These are phyloP conservation scores for Vaccinium vitisidaea DNA, from an alignment of 148 eudicot species.

Conservation along the genomic window DNA sequence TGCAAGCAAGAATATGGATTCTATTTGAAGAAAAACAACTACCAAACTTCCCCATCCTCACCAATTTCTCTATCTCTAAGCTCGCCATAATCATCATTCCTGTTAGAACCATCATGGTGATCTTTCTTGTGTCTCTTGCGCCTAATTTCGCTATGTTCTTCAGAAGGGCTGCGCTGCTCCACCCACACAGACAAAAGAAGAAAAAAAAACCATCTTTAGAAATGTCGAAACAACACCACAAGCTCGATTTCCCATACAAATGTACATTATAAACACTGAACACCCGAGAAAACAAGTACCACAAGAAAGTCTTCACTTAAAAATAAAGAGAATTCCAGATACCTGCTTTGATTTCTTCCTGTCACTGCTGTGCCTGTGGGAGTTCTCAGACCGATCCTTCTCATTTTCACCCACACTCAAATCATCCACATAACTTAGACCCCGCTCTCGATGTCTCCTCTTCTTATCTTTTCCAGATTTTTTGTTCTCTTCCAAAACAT, in stretches of 20 bases:
- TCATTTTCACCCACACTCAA: conserved; percentile 53
- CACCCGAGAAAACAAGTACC: background rate
- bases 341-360: conserved; percentile 72
- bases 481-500: conserved; percentile 40
- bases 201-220: background rate
- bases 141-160: conserved; percentile 58
- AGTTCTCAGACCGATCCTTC: conserved; percentile 58
- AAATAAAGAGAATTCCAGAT: conserved; percentile 16
- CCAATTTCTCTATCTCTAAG: conserved; percentile 62
- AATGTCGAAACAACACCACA: background rate
- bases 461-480: conserved; percentile 67
- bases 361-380: conserved; percentile 62
- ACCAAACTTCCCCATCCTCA: conserved; percentile 47
- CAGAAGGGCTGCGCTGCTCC: conserved; percentile 45
- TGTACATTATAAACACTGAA: background rate
- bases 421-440: conserved; percentile 47
- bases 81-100: conserved; percentile 50
- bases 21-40: background rate
- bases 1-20: background rate
- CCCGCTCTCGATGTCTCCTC: conserved; percentile 58
- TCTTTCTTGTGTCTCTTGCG: conserved; percentile 71
- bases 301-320: background rate
- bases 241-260: background rate
- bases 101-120: conserved; percentile 50
- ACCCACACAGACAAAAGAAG: conserved; percentile 16